A percentile compares a stretch with the other conserved stretches of the same genome.
These are phyloP conservation scores for Juglanconis sp. DNA, from an alignment of 2,329 filamentous ascomycete genomes.

Conservation along the genomic window DNA sequence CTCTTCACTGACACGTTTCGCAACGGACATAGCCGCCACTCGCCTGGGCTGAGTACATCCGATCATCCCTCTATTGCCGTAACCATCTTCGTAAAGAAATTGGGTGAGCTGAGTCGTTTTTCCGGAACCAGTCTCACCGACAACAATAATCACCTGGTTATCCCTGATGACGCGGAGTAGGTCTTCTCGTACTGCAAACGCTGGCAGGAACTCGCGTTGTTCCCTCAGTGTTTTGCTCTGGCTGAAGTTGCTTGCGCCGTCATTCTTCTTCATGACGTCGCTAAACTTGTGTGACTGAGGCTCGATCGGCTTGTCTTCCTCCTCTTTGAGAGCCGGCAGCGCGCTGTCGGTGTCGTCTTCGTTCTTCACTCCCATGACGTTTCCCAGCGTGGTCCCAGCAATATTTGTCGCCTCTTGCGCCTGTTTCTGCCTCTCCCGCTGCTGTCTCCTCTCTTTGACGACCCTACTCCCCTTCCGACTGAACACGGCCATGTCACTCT, in stretches of 20 bases:
- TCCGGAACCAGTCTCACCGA: constrained; percentile 94
- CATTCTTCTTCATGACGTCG: constrained; percentile 81
- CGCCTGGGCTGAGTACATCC: constrained; percentile 94
- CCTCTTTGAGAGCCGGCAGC: constrained; percentile 69
- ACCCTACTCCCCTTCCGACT: constrained; percentile 92
- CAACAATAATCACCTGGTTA: constrained; percentile 95
- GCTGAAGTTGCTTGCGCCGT: constrained; percentile 87
- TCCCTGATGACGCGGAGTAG: constrained; percentile 87
- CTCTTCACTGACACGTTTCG: constrained; percentile 95
- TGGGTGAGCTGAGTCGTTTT: constrained; percentile 98
- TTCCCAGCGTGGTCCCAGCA: constrained; percentile 86
- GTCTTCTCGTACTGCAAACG: constrained; percentile 94
- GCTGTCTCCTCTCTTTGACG: constrained; percentile 85
- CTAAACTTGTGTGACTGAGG: constrained; percentile 69
- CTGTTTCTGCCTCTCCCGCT: constrained; percentile 89
- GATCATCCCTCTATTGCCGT: constrained; percentile 82
- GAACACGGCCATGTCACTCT: constrained; percentile 99
- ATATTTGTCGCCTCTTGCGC: constrained; percentile 93
- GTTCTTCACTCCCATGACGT: constrained; percentile 93
- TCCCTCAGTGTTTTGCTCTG: constrained; percentile 86
- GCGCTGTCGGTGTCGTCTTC: constrained; percentile 92
- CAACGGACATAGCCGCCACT: constrained; percentile 98
- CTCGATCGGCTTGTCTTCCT: constrained; percentile 43
- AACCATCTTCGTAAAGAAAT: constrained; percentile 93
- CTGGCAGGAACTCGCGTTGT: constrained; percentile 88